phyloP scores from a whole-genome alignment of 2,329 filamentous ascomycete genomes.

The Penicillium sp. region DNA sequence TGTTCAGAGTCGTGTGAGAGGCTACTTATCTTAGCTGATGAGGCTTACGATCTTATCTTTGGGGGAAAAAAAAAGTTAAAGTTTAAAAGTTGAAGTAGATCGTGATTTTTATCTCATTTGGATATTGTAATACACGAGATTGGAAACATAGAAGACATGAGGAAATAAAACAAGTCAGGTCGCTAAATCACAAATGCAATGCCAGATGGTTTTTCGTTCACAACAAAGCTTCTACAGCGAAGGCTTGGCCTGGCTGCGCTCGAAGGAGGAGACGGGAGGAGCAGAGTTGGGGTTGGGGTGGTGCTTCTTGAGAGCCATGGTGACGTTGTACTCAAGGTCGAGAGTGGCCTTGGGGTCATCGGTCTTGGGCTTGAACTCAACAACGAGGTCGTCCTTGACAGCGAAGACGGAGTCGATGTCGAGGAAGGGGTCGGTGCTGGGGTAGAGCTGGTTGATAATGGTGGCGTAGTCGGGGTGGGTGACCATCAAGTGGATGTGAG shows the following conservation, averaged over 20 bases:
- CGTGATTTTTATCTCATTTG: not conserved
- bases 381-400: conserved; percentile 61
- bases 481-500: conserved; percentile 61
- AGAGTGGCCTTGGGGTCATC: conserved; percentile 55
- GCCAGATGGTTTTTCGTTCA: conserved; percentile 3
- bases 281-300: conserved; percentile 42
- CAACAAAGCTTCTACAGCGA: conserved; percentile 9
- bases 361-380: conserved; percentile 57
- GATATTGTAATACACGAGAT: not conserved
- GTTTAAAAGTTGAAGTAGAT: not conserved
- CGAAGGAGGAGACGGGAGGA: conserved; percentile 39
- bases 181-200: conserved; percentile 21
- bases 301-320: conserved; percentile 49
- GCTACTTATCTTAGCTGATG: not conserved
- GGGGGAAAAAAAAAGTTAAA: not conserved
- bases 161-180: not conserved
- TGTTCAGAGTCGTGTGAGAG: not conserved
- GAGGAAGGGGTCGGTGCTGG: conserved; percentile 58
- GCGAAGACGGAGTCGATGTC: conserved; percentile 61
- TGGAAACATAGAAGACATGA: not conserved
- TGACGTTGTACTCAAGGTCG: conserved; percentile 64
- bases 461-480: conserved; percentile 58
- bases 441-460: conserved; percentile 60
- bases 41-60: not conserved
- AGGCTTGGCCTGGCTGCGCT: conserved; percentile 28